phyloP scores from a whole-genome alignment of 2,329 filamentous ascomycete species.

The Penicillium crustosum region DNA sequence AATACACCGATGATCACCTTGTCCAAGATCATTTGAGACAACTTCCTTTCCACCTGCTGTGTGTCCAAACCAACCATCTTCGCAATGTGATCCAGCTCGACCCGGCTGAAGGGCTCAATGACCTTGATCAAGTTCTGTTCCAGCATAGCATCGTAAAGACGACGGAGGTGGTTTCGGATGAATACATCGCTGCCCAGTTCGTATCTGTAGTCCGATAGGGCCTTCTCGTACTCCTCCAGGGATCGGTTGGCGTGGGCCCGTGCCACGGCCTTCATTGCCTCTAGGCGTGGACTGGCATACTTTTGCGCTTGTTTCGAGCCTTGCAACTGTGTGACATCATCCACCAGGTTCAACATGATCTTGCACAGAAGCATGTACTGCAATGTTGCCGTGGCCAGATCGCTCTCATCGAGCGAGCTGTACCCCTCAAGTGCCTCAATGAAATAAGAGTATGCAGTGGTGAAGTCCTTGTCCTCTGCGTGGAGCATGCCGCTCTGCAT shows the following conservation, averaged over 20 bases:
- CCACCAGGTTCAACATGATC: constrained; percentile 96
- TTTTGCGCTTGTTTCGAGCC: constrained; percentile 94
- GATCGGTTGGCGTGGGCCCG: constrained; percentile 93
- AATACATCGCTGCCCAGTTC: constrained; percentile 94
- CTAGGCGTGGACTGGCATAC: constrained; percentile 91
- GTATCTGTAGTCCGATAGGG: constrained; percentile 84
- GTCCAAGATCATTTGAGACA: constrained; percentile 99
- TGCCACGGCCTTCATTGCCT: constrained; percentile 98
- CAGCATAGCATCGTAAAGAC: constrained; percentile 96
- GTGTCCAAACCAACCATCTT: constrained; percentile 97
- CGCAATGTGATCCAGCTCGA: constrained; percentile 95
- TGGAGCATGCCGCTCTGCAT: constrained; percentile 99
- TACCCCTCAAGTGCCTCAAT: constrained; percentile 98
- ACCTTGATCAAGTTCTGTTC: constrained; percentile 99
- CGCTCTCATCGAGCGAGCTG: constrained; percentile 82
- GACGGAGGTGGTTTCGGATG: constrained; percentile 93
- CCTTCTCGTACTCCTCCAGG: constrained; percentile 94
- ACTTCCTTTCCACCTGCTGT: constrained; percentile 94
- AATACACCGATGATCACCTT: constrained; percentile 97
- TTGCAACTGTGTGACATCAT: constrained; percentile 95
- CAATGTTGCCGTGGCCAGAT: constrained; percentile 90
- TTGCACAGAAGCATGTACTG: constrained; percentile 99
- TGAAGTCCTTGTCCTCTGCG: constrained; percentile 98
- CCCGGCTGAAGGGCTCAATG: constrained; percentile 95
- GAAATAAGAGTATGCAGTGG: constrained; percentile 97